Conservation (phyloP, 2,329 filamentous ascomycete species). For the Fusarium incarnatum region DNA sequence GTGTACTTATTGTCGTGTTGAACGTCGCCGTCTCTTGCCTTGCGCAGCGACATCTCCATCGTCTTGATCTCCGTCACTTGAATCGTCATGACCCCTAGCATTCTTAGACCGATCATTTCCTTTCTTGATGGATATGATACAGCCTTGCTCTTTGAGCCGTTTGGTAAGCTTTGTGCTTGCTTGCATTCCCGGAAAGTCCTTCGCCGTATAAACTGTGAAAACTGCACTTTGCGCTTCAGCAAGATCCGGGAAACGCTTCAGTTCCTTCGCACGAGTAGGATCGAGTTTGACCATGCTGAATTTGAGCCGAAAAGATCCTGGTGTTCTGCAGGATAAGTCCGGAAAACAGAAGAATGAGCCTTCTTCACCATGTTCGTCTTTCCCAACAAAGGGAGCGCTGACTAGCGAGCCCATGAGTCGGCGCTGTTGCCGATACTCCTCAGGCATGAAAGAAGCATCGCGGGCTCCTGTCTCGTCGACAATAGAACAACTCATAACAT, state of each 20-base stretch:
- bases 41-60: slow-evolving; percentile 38
- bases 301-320: slow-evolving; percentile 78
- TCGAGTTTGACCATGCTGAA: slow-evolving; percentile 81
- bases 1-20: slow-evolving; percentile 26
- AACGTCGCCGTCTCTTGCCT: slow-evolving; percentile 42
- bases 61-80: slow-evolving; percentile 59
- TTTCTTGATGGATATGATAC: slow-evolving; percentile 88
- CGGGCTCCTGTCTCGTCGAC: slow-evolving; percentile 75
- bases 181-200: slow-evolving; percentile 87
- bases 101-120: slow-evolving; percentile 74
- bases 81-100: slow-evolving; percentile 55
- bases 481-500: slow-evolving; percentile 81
- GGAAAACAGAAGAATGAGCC: slow-evolving; percentile 90
- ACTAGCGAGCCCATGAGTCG: slow-evolving; percentile 84
- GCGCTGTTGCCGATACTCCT: slow-evolving; percentile 77
- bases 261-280: slow-evolving; percentile 62
- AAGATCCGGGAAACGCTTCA: slow-evolving; percentile 61
- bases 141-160: slow-evolving; percentile 80
- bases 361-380: slow-evolving; percentile 77
- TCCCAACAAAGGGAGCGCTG: slow-evolving; percentile 79
- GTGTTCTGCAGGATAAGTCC: slow-evolving; percentile 82
- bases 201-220: slow-evolving; percentile 86
- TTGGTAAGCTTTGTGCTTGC: slow-evolving; percentile 81
- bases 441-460: slow-evolving; percentile 78
- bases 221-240: slow-evolving; percentile 70